A percentile compares a stretch with the other conserved stretches of the same genome.
Evolutionary conservation across 2,329 filamentous ascomycete species (phyloP).

Genomic region (Xylaria sp.): DNA sequence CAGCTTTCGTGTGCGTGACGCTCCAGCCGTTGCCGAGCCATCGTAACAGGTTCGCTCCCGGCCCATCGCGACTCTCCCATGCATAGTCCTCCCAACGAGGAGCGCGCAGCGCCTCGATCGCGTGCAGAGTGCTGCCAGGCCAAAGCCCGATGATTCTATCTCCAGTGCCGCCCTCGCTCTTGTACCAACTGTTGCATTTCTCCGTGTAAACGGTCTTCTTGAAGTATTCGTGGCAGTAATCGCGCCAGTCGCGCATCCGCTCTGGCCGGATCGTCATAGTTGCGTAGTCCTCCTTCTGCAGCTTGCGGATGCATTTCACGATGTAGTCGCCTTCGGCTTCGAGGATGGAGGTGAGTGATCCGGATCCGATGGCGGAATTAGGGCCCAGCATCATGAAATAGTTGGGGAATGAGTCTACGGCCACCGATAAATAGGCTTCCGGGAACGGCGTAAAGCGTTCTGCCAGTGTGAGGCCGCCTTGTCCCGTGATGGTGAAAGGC

Average conservation of each 20-base stretch:
- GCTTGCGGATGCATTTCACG: constrained; percentile 52
- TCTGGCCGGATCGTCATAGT: constrained; percentile 51
- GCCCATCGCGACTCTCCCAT: constrained; percentile 41
- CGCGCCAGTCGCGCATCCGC: constrained; percentile 53
- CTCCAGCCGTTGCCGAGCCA: constrained; percentile 53
- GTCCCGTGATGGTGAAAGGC: constrained; percentile 49
- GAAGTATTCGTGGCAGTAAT: constrained; percentile 55
- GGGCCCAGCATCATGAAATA: constrained; percentile 56
- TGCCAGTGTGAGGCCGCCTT: constrained; percentile 44
- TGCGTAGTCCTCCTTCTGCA: constrained; percentile 53
- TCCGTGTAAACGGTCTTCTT: constrained; percentile 54
- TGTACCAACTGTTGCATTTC: constrained; percentile 61
- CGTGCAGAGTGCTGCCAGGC: constrained; percentile 53
- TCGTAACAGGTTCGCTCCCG: constrained; percentile 42
- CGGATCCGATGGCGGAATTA: constrained; percentile 54
- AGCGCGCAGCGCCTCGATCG: constrained; percentile 48
- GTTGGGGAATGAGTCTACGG: constrained; percentile 56
- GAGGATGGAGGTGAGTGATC: constrained; percentile 53
- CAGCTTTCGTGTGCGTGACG: constrained; percentile 43
- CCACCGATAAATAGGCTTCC: constrained; percentile 52
- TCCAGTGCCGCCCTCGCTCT: constrained; percentile 49
- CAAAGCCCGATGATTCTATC: constrained; percentile 50
- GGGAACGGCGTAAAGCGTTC: constrained; percentile 47
- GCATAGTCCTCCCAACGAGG: constrained; percentile 55
- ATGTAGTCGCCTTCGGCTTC: constrained; percentile 57